Evolutionary conservation across 805 yeast genomes (phyloP), one percentile per base, ranked within the genome.

Genomic region (Metschnikowia proteae): DNA sequence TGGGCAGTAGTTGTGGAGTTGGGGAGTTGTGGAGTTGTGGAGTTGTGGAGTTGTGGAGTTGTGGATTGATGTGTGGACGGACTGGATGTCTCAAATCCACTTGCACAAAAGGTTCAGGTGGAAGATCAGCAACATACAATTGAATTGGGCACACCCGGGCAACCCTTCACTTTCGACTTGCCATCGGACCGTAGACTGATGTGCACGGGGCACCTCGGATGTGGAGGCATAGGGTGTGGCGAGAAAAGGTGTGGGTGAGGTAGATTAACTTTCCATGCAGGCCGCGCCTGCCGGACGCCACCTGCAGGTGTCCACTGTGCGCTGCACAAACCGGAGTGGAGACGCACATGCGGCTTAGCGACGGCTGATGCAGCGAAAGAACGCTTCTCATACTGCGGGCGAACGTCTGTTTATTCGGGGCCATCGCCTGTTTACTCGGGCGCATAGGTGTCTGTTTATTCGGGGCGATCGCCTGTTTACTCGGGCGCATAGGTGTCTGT

Each of bases 131-230:
- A 27, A 63, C 68, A 34, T 61, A 63, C 69, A 28, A 72, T 59
- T 38, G 76, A 81, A 45, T 81, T 74, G 1, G 84, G 80, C 1
- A 83, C 80, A 0, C 89, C 89, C 0, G 88, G 88, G 63, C 86
- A 81, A 3, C 89, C 89, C 43, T 75, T 66, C 1, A 83, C 80
- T 0, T 80, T 66, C n/a, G 80, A 71, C 28, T 71, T 68, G 41
- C 76, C 78, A 34, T 81, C 73, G 3, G 84, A 79, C 46, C 76
- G 78, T 42, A 83, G 57, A 52, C 65, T 54, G 7, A 64, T 67
- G 23, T 62, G 55, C 17, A 70, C 66, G 5, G 74, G 74, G 35
- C 55, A 48, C 25, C 51, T 59, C 17, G 37, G 45, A 29, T 49
- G 49, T 2, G 58, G 58, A 1, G 58, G 53, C 60, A 56, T 55